These are phyloP conservation scores for Alternaria metachromatica DNA, from an alignment of 2,329 filamentous ascomycete genomes.

Conservation along the genomic window DNA sequence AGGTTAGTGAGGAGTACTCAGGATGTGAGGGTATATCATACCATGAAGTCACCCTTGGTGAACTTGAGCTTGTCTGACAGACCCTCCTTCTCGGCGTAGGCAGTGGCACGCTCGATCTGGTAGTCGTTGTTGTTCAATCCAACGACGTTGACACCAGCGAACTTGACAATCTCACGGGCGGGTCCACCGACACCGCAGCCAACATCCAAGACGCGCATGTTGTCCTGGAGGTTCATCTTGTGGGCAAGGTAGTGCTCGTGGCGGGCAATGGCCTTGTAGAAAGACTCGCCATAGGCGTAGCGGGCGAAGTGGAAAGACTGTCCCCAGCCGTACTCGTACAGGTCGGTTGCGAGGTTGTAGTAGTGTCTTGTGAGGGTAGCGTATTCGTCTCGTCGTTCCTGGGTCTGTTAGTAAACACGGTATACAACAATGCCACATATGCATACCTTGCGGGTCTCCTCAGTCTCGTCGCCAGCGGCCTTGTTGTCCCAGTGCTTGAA, in stretches of 20 bases:
- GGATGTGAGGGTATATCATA: slow-evolving; percentile 34
- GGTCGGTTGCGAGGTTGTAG: slow-evolving; percentile 95
- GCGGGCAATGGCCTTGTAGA: slow-evolving; percentile 89
- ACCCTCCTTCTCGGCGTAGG: slow-evolving; percentile 82
- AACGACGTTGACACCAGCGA: slow-evolving; percentile 85
- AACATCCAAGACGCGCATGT: slow-evolving; percentile 91
- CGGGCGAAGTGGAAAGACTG: slow-evolving; percentile 98
- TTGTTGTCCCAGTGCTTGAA: slow-evolving; percentile 98
- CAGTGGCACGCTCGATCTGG: slow-evolving; percentile 92
- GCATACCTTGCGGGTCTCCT: slow-evolving; percentile 75
- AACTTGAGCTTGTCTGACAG: slow-evolving; percentile 81
- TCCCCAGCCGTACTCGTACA: slow-evolving; percentile 97
- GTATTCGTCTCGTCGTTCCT: slow-evolving; percentile 86
- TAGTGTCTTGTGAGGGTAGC: slow-evolving; percentile 93
- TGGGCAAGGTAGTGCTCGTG: slow-evolving; percentile 98
- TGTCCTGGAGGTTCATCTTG: slow-evolving; percentile 82
- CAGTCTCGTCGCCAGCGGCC: slow-evolving; percentile 77
- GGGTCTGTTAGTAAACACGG: slow-evolving; percentile 28
- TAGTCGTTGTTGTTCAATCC: slow-evolving; percentile 99
- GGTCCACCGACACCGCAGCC: slow-evolving; percentile 97
- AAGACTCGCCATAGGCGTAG: slow-evolving; percentile 84
- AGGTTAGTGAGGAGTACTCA: slow-evolving; percentile 9
- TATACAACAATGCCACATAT: neutral
- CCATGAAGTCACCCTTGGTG: slow-evolving; percentile 97
- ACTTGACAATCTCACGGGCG: slow-evolving; percentile 94